phyloP scores from a whole-genome alignment of 306 rosid species.

The Sicyos baderoa region DNA sequence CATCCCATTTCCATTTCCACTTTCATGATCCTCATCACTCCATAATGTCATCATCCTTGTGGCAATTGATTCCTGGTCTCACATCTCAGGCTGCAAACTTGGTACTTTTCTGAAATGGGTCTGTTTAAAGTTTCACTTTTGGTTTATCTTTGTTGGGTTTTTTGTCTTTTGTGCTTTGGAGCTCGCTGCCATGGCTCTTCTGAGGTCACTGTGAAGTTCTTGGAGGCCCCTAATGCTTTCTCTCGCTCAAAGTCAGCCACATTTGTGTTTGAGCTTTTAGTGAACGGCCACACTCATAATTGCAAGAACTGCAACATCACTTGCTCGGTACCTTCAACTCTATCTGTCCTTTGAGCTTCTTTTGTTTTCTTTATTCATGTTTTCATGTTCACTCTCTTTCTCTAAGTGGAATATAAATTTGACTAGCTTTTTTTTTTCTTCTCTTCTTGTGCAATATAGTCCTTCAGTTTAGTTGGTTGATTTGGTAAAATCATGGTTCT shows the following conservation, averaged over 20 bases:
- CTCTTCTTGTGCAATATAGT: neutral
- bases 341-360: constrained; percentile 4
- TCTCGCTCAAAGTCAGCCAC: constrained; percentile 64
- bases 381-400: neutral
- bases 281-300: constrained; percentile 21
- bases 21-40: constrained; percentile 17
- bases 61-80: constrained; percentile 20
- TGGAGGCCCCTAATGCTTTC: constrained; percentile 63
- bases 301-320: constrained; percentile 53
- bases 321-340: constrained; percentile 56
- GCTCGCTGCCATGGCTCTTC: constrained; percentile 41
- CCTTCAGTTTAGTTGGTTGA: neutral
- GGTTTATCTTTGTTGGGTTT: constrained; percentile 33
- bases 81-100: constrained; percentile 7
- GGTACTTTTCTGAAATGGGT: constrained; percentile 37
- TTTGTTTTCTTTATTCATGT: neutral
- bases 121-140: constrained; percentile 28
- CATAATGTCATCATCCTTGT: constrained; percentile 26
- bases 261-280: constrained; percentile 54
- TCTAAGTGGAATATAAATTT: too few species aligned
- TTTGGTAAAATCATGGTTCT: neutral
- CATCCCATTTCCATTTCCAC: constrained; percentile 16
- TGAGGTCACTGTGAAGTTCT: constrained; percentile 49
- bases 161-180: constrained; percentile 32
- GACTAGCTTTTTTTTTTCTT: neutral